Percentiles rank a stretch among this genome's conserved stretches.
Evolutionary conservation across 1,284 basidiomycete species (phyloP).

Genomic region (Butyriboletus appendiculatus): DNA sequence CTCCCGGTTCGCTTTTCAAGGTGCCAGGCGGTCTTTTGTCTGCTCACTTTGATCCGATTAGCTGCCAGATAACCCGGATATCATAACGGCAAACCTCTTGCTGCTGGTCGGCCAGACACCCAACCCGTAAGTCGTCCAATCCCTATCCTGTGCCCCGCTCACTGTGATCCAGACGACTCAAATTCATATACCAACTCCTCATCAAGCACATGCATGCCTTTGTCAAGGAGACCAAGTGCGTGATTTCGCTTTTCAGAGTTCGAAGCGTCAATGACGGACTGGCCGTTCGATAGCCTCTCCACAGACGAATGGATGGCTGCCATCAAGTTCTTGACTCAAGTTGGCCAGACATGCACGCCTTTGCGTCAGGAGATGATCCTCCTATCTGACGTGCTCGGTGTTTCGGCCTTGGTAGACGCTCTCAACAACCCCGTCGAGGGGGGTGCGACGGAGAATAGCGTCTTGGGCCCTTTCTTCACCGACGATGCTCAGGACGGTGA

Average conservation of each 20-base stretch:
- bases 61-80: constrained; percentile 53
- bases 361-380: constrained; percentile 85
- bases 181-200: constrained; percentile 50
- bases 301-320: constrained; percentile 85
- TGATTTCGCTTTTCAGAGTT: background rate
- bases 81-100: constrained; percentile 56
- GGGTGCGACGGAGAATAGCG: constrained; percentile 71
- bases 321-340: constrained; percentile 74
- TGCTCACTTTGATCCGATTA: constrained; percentile 23
- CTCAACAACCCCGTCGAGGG: constrained; percentile 73
- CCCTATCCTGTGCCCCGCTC: background rate
- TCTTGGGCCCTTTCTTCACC: constrained; percentile 85
- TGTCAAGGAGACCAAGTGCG: constrained; percentile 63
- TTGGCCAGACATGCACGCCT: constrained; percentile 71
- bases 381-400: constrained; percentile 76
- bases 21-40: background rate
- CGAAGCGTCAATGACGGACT: background rate
- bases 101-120: constrained; percentile 47
- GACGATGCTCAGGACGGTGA: constrained; percentile 75
- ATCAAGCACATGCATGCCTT: constrained; percentile 72
- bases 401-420: constrained; percentile 77
- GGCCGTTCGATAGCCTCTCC: constrained; percentile 49
- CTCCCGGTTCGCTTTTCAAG: constrained; percentile 31
- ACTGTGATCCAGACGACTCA: constrained; percentile 39
- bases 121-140: constrained; percentile 39